Conservation (phyloP, 2,329 filamentous ascomycete species). For the Aulographum hederae region DNA sequence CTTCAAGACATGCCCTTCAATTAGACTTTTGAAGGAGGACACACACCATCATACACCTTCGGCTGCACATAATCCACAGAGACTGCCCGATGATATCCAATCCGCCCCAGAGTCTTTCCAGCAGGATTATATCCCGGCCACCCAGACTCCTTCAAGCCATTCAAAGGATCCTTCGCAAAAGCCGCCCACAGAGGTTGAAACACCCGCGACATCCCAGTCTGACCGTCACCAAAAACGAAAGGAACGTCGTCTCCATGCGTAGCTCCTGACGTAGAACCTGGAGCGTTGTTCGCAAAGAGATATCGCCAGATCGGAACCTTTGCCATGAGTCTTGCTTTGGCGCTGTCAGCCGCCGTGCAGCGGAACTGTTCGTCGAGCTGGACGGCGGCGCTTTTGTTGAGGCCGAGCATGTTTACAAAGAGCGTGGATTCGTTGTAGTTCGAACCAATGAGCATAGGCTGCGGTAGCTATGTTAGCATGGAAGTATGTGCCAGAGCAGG, state of each 20-base stretch:
- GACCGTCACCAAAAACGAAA: neutral
- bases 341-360: neutral
- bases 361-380: neutral
- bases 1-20: no score
- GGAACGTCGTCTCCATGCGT: neutral
- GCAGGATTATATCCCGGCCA: no score
- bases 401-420: neutral
- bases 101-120: no score
- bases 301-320: conserved; percentile 1
- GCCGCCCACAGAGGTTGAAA: no score
- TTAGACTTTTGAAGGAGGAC: no score
- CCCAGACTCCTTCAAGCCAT: no score
- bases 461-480: neutral
- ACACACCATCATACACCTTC: no score
- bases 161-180: no score
- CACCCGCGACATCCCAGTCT: no score
- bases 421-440: conserved; percentile 1
- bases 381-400: neutral
- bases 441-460: conserved; percentile 1
- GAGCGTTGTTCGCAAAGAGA: neutral
- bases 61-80: no score
- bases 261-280: neutral
- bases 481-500: neutral
- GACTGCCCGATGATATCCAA: no score
- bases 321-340: neutral